These are phyloP conservation scores for Theobroma cacao DNA, from an alignment of 345 rosid genomes.

Conservation along the genomic window DNA sequence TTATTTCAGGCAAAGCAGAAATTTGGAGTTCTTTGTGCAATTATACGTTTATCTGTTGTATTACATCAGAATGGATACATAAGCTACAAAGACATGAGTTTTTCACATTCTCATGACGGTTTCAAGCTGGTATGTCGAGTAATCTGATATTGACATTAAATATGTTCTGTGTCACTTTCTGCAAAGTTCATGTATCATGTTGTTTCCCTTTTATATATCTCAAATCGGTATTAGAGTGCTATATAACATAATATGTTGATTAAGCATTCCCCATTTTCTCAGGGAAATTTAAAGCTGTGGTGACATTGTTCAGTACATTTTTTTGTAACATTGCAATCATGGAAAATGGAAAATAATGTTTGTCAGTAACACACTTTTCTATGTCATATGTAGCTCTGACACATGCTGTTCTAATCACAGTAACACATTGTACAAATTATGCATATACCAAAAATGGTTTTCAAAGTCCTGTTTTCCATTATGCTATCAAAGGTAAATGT, in stretches of 20 bases:
- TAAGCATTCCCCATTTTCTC: not conserved
- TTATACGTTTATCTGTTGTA: slow-evolving; percentile 46
- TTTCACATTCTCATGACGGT: slow-evolving; percentile 35
- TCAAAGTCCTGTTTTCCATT: not conserved
- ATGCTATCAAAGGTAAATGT: not conserved
- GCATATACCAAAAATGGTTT: not conserved
- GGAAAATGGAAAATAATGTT: not conserved
- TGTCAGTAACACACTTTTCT: not conserved
- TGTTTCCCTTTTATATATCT: not conserved
- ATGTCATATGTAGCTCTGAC: no score
- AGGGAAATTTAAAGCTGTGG: not conserved
- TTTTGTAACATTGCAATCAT: not conserved
- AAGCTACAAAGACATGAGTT: slow-evolving; percentile 36
- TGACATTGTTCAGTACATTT: not conserved
- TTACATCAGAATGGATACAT: slow-evolving; percentile 41
- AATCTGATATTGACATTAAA: not conserved
- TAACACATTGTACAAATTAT: not conserved
- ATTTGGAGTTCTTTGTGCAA: slow-evolving; percentile 45
- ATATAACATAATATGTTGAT: not conserved
- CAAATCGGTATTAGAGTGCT: not conserved
- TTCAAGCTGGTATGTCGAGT: slow-evolving; percentile 45
- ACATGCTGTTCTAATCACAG: not conserved
- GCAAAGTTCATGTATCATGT: not conserved
- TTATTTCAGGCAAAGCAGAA: slow-evolving; percentile 43
- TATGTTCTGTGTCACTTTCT: not conserved